phyloP scores from a whole-genome alignment of 305 asterid species.

The Ilex paraguariensis region DNA sequence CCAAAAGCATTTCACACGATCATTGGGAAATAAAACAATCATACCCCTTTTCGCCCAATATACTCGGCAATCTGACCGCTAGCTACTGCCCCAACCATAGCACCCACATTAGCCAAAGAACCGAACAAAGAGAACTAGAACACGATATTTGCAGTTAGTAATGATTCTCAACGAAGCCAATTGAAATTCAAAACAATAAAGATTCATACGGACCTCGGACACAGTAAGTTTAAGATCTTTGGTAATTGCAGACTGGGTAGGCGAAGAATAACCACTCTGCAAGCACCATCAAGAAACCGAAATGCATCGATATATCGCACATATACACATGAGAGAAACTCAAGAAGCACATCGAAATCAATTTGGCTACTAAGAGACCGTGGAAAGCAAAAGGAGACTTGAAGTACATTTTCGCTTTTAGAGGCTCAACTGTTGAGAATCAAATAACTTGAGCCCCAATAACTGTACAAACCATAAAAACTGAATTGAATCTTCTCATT shows the following conservation, averaged over 20 bases:
- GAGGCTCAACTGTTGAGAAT: too few species aligned
- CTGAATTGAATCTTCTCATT: too few species aligned
- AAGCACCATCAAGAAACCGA: conserved; percentile 10
- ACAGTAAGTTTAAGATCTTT: conserved; percentile 70
- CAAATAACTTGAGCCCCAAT: too few species aligned
- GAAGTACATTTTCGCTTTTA: too few species aligned
- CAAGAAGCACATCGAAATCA: conserved; percentile 3
- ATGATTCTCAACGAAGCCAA: neutral
- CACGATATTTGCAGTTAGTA: conserved; percentile 21
- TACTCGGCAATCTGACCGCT: conserved; percentile 97
- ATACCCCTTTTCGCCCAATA: conserved; percentile 96
- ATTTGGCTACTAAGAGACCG: neutral
- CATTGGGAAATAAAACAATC: neutral
- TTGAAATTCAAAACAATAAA: conserved; percentile 4
- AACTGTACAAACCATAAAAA: too few species aligned
- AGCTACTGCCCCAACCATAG: conserved; percentile 96
- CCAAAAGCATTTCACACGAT: too few species aligned
- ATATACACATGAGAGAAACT: conserved; percentile 3
- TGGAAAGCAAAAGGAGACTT: neutral
- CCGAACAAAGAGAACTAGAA: conserved; percentile 82
- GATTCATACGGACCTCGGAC: conserved; percentile 61
- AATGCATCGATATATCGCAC: too few species aligned
- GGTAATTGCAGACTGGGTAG: conserved; percentile 66
- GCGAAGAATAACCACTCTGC: conserved; percentile 89
- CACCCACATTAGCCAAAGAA: conserved; percentile 85